These are phyloP conservation scores for Fusarium aywerte DNA, from an alignment of 2,329 filamentous ascomycete genomes.

Conservation along the genomic window DNA sequence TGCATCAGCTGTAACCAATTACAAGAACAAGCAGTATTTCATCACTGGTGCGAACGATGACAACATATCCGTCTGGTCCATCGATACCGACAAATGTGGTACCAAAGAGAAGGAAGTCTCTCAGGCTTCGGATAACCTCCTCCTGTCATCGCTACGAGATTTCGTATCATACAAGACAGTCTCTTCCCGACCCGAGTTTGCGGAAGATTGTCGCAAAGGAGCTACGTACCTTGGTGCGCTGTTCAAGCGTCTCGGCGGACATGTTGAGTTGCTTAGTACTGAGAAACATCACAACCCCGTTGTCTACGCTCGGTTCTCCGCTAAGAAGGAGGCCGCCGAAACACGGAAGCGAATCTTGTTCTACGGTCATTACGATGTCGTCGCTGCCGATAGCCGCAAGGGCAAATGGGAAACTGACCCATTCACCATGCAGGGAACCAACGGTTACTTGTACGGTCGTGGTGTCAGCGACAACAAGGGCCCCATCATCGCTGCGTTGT, in stretches of 20 bases:
- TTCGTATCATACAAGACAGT: conserved; percentile 94
- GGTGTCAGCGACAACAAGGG: conserved; percentile 99
- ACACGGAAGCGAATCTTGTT: conserved; percentile 89
- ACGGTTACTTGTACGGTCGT: conserved; percentile 93
- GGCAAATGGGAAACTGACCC: conserved; percentile 89
- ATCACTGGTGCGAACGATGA: conserved; percentile 96
- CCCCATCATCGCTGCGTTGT: conserved; percentile 91
- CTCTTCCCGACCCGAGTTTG: conserved; percentile 85
- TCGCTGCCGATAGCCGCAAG: conserved; percentile 84
- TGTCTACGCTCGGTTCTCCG: conserved; percentile 89
- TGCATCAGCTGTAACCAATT: conserved; percentile 79
- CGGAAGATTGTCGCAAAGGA: conserved; percentile 91
- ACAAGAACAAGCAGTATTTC: conserved; percentile 80
- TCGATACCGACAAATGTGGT: conserved; percentile 57
- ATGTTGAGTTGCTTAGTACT: conserved; percentile 89
- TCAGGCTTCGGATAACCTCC: conserved; percentile 60
- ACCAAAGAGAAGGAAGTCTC: conserved; percentile 54
- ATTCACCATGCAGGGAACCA: conserved; percentile 87
- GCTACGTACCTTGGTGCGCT: conserved; percentile 90
- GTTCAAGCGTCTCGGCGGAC: conserved; percentile 90
- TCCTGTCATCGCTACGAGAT: conserved; percentile 79
- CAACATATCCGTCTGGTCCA: conserved; percentile 87
- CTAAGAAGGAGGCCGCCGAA: conserved; percentile 72
- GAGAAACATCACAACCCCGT: conserved; percentile 86
- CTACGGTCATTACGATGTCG: conserved; percentile 98